Base-by-base conservation (phyloP, 176 grass and related monocot genomes). In the Oryza coarctata region DNA sequence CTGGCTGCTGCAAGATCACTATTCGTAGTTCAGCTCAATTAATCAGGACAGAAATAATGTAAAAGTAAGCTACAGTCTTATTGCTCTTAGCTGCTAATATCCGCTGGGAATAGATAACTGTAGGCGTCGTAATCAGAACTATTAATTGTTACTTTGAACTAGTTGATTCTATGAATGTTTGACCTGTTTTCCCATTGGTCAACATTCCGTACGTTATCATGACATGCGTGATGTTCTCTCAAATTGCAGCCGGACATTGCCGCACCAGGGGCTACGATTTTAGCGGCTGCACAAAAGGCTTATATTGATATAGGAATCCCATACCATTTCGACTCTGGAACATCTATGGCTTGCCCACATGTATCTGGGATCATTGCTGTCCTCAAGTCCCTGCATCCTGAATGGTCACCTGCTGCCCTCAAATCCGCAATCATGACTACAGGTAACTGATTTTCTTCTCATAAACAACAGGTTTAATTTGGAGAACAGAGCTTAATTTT, bases 341-440 rank as follows among this genome's bases (percentile, higher is more conserved):
- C 91, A 7, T 93, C 91, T 2, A 83, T 82, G 76, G 58, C 91
- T 13, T 87, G 84, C 80, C 87, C 91, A 2, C 91, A 93, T 82
- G 80, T 93, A 4, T 50, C 81, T 9, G 91, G 87, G 33, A 52
- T 87, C 3, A 71, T 88, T 3, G 87, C 87, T 22, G 43, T 93
- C 32, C 84, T 89, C 4, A 89, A 87, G 49, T 86, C 79, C 18
- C 2, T 92, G 3, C 90, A 89, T 89, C 87, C 83, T 9, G 63
- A 86, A 14, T 92, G 90, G 90, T 92, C 90, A 52, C 90, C 74
- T 29, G 68, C 86, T 45, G 90, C 90, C n/a, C 75, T 89, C 0
- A 92, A 92, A 84, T 92, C 90, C 3, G 87, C 90, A 57, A 40
- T 92, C 25, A 63, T 92, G 29, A 92, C 87, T 0, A 87, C 87